Conservation (phyloP, 306 rosid genomes). For the Cicer chorassanicum region DNA sequence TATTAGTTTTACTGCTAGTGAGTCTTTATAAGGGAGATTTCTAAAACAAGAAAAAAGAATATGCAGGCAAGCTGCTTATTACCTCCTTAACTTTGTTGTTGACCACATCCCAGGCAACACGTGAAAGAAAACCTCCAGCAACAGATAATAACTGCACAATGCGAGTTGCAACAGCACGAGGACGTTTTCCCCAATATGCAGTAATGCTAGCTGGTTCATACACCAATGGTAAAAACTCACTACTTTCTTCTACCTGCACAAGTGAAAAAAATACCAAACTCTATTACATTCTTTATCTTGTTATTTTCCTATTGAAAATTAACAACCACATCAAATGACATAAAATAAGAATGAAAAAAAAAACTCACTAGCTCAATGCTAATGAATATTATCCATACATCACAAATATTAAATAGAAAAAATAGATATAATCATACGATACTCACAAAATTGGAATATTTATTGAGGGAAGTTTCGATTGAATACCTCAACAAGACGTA, state of each 20-base stretch:
- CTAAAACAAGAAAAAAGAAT: too few species aligned
- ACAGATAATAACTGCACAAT: slow-evolving; percentile 85
- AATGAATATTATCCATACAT: slow-evolving; percentile 9
- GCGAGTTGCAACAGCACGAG: slow-evolving; percentile 90
- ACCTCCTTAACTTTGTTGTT: slow-evolving; percentile 94
- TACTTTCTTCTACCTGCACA: slow-evolving; percentile 85
- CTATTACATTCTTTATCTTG: slow-evolving; percentile 1
- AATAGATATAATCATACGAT: not conserved
- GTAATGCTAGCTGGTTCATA: slow-evolving; percentile 89
- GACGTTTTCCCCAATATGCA: slow-evolving; percentile 97
- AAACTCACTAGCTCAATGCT: not conserved
- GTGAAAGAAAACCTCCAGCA: slow-evolving; percentile 96
- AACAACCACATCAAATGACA: not conserved
- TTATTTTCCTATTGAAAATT: not conserved
- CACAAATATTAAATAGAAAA: not conserved
- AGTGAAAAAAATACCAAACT: slow-evolving; percentile 26
- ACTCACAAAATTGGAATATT: not conserved
- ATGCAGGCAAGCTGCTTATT: slow-evolving; percentile 4
- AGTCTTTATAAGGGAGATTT: too few species aligned
- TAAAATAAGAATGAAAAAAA: not conserved
- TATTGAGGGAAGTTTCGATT: not conserved
- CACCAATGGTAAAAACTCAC: slow-evolving; percentile 88
- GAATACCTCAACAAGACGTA: slow-evolving; percentile 92
- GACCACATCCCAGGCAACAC: slow-evolving; percentile 72
- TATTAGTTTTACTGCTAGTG: too few species aligned